Evolutionary conservation across 2,329 filamentous ascomycete genomes (phyloP).

Genomic region (Fusarium sp.): DNA sequence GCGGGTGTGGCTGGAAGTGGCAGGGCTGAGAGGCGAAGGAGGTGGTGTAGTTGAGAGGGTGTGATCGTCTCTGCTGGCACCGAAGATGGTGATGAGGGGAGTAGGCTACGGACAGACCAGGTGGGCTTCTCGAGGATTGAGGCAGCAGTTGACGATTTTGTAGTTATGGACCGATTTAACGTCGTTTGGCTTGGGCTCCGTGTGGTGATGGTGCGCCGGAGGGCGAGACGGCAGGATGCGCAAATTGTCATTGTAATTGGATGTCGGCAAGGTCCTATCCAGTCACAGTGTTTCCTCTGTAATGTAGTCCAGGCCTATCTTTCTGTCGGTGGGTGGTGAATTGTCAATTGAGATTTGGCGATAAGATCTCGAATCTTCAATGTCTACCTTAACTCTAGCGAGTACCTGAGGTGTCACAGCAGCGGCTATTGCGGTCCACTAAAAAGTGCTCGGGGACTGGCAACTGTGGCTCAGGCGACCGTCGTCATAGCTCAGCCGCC

Average conservation of each 20-base stretch:
- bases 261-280: neutral
- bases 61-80: constrained; percentile 66
- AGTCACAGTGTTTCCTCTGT: neutral
- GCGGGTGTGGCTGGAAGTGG: constrained; percentile 75
- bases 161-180: constrained; percentile 16
- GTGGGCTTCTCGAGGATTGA: constrained; percentile 78
- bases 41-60: constrained; percentile 80
- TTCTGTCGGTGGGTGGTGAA: neutral
- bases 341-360: neutral
- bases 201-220: constrained; percentile 42
- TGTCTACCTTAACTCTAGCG: constrained; percentile 7
- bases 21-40: constrained; percentile 90
- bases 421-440: constrained; percentile 24
- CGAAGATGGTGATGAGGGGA: constrained; percentile 63
- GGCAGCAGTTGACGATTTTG: constrained; percentile 40
- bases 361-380: constrained; percentile 16
- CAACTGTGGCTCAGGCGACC: constrained; percentile 45
- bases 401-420: constrained; percentile 10
- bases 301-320: neutral
- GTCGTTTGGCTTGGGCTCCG: constrained; percentile 1
- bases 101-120: constrained; percentile 87
- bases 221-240: constrained; percentile 50
- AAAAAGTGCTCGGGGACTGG: constrained; percentile 5
- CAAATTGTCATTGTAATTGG: constrained; percentile 52
- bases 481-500: constrained; percentile 50